phyloP scores from a whole-genome alignment of 2,329 filamentous ascomycete genomes.

The Diaporthe eres region DNA sequence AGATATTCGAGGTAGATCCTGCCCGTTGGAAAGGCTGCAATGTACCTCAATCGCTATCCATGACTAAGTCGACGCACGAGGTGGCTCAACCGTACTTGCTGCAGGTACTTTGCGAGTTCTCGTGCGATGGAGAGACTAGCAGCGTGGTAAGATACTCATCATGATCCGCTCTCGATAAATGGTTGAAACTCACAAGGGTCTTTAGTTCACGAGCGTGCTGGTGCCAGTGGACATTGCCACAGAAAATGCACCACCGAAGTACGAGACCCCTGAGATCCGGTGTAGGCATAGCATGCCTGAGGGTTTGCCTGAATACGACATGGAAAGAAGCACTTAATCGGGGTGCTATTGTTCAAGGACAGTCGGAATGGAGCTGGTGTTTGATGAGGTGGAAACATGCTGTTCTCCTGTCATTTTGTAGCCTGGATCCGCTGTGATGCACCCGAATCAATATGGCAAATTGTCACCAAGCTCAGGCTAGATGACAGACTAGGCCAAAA shows the following conservation, averaged over 20 bases:
- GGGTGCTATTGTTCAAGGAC: neutral
- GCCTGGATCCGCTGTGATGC: too few relatives aligned
- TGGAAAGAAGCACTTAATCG: too few relatives aligned
- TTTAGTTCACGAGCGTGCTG: neutral
- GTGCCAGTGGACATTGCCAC: neutral
- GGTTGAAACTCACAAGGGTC: neutral
- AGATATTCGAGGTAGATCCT: neutral
- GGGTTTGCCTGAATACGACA: neutral
- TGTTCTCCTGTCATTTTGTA: too few relatives aligned
- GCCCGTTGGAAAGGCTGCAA: neutral
- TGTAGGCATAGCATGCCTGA: neutral
- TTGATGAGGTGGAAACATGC: too few relatives aligned
- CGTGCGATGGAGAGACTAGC: neutral
- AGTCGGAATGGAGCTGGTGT: neutral
- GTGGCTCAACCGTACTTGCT: neutral
- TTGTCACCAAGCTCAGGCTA: too few relatives aligned
- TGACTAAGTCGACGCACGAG: neutral
- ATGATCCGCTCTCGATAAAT: rapidly evolving
- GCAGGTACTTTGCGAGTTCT: conserved; percentile 4
- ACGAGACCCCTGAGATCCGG: neutral
- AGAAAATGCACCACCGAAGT: neutral
- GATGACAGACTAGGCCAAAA: too few relatives aligned
- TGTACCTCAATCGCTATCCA: neutral
- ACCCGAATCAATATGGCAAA: too few relatives aligned
- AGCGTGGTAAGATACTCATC: neutral